Percentiles rank a stretch among this genome's conserved stretches.
Conservation (phyloP, 352 stramenopile species). For the Phytopythium mirpurense region DNA sequence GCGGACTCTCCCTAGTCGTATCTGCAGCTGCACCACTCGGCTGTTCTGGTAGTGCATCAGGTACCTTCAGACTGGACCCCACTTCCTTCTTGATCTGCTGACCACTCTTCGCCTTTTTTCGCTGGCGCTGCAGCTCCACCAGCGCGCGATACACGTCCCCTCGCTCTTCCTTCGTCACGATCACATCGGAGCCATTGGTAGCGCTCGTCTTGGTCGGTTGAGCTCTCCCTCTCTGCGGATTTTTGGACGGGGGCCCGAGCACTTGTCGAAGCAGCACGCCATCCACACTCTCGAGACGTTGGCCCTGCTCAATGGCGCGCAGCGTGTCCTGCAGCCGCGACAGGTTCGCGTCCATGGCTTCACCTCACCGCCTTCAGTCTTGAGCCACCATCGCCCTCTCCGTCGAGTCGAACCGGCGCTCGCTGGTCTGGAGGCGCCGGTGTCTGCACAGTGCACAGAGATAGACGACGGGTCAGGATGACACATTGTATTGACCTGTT, state of each 20-base stretch:
- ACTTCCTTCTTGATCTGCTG: not conserved
- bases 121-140: constrained; percentile 21
- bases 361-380: not conserved
- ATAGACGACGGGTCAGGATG: not conserved
- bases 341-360: constrained; percentile 13
- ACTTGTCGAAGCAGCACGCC: constrained; percentile 44
- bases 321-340: constrained; percentile 41
- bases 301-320: constrained; percentile 48
- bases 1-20: not conserved
- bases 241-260: constrained; percentile 11
- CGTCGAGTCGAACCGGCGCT: not conserved
- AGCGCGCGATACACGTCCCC: constrained; percentile 43
- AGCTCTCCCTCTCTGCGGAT: not conserved
- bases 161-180: constrained; percentile 9
- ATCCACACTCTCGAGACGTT: constrained; percentile 42
- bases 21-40: not conserved
- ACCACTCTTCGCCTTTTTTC: constrained; percentile 14
- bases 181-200: not conserved
- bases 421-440: not conserved
- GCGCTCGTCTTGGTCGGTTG: constrained; percentile 3
- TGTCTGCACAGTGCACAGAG: not conserved
- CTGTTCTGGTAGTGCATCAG: not conserved
- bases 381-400: not conserved
- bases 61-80: not conserved
- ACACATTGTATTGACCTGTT: not conserved